These are phyloP conservation scores for Mallotus repandus DNA, from an alignment of 441 rosid genomes.

Conservation along the genomic window DNA sequence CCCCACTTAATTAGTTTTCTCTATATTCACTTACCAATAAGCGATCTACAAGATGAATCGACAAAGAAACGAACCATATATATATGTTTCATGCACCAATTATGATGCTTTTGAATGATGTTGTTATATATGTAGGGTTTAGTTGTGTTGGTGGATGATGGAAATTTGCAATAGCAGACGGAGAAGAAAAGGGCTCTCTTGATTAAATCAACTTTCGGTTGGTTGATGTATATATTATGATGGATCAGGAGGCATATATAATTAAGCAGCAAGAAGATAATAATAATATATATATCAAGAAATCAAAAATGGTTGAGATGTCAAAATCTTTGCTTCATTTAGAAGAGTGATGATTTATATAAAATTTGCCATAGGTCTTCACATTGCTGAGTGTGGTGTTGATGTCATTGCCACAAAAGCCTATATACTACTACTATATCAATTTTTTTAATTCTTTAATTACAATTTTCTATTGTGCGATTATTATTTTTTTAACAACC, in stretches of 20 bases:
- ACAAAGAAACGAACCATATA: neutral
- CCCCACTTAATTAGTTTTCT: conserved; percentile 18
- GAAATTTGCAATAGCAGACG: no score
- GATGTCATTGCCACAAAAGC: conserved; percentile 28
- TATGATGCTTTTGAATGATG: neutral
- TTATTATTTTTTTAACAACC: no score
- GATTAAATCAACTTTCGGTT: neutral
- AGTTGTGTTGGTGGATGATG: no score
- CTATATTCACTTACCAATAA: conserved; percentile 6
- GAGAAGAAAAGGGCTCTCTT: neutral
- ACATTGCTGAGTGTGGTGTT: conserved; percentile 31
- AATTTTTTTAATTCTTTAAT: neutral
- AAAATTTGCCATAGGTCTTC: conserved; percentile 23
- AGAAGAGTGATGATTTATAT: conserved; percentile 23
- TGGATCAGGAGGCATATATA: no score
- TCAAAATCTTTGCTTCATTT: conserved; percentile 42
- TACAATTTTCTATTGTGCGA: no score
- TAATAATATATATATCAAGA: conserved; percentile 13
- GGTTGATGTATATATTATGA: neutral
- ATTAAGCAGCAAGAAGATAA: conserved; percentile 16
- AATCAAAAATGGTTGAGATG: conserved; percentile 47
- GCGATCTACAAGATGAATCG: neutral
- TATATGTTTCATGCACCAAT: neutral
- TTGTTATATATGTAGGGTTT: neutral
- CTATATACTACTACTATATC: neutral